Percentiles rank a stretch among this genome's conserved stretches.
Evolutionary conservation across 345 rosid species (phyloP).

Genomic region (Salix arbutifolia): DNA sequence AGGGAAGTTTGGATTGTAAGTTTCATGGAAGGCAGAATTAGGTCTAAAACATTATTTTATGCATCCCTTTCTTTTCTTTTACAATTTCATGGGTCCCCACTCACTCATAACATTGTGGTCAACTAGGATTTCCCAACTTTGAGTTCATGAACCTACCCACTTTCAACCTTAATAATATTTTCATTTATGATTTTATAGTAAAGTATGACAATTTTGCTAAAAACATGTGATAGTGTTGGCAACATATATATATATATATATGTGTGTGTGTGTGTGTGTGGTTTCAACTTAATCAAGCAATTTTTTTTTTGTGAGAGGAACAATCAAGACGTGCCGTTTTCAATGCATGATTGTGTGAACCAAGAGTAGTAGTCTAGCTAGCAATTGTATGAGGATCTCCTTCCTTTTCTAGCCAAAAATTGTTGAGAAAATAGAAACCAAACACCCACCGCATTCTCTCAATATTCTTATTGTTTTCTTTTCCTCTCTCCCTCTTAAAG

Average conservation of each 20-base stretch:
- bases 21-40: neutral
- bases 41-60: neutral
- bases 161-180: neutral
- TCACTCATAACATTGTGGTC: neutral
- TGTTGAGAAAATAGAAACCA: neutral
- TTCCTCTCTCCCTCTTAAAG: too few species aligned
- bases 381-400: neutral
- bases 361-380: neutral
- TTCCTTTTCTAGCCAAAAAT: neutral
- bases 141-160: slow-evolving; percentile 10
- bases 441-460: neutral
- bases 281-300: neutral
- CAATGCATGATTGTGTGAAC: neutral
- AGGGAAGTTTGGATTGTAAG: neutral
- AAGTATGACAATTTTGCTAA: neutral
- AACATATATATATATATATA: neutral
- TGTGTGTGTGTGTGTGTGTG: too few species aligned
- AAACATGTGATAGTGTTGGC: neutral
- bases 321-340: neutral
- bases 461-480: neutral
- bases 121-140: neutral
- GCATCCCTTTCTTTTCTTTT: neutral
- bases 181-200: neutral
- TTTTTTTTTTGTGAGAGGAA: neutral
- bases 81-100: slow-evolving; percentile 10